Evolutionary conservation across 257 asterid genomes (phyloP).

Genomic region (Cinchona pubescens): DNA sequence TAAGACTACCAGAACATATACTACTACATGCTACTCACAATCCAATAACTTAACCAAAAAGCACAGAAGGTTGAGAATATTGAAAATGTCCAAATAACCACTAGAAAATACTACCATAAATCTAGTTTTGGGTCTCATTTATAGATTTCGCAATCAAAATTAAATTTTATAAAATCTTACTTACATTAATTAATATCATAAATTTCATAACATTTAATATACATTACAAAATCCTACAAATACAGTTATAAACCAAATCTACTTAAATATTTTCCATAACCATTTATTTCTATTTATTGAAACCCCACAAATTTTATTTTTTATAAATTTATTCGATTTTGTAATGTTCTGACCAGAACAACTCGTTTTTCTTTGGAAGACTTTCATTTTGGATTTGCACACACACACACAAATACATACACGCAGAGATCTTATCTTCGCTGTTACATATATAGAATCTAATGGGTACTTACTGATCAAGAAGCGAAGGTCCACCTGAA

Average conservation of each 20-base stretch:
- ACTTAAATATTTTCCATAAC: too few species aligned
- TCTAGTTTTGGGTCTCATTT: too few species aligned
- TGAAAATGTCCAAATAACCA: constrained; percentile 38
- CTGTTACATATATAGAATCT: neutral
- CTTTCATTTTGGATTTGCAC: constrained; percentile 40
- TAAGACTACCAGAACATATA: constrained; percentile 4
- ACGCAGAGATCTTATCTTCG: constrained; percentile 36
- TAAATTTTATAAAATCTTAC: too few species aligned
- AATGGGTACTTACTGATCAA: constrained; percentile 25
- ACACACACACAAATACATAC: constrained; percentile 23
- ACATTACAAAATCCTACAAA: too few species aligned
- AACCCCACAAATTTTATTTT: too few species aligned
- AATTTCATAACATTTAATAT: too few species aligned
- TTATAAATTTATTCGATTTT: neutral
- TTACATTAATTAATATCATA: too few species aligned
- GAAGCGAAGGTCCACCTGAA: constrained; percentile 12
- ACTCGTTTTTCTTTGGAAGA: constrained; percentile 38
- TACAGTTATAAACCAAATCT: too few species aligned
- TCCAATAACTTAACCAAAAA: constrained; percentile 22
- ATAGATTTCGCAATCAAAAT: too few species aligned
- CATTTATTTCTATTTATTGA: too few species aligned
- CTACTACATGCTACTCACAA: neutral
- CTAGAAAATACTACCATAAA: too few species aligned
- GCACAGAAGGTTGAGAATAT: constrained; percentile 57
- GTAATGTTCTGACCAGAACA: neutral